Evolutionary conservation across 139 green algal species (phyloP).

Genomic region (Protoeuglena noctilucae): DNA sequence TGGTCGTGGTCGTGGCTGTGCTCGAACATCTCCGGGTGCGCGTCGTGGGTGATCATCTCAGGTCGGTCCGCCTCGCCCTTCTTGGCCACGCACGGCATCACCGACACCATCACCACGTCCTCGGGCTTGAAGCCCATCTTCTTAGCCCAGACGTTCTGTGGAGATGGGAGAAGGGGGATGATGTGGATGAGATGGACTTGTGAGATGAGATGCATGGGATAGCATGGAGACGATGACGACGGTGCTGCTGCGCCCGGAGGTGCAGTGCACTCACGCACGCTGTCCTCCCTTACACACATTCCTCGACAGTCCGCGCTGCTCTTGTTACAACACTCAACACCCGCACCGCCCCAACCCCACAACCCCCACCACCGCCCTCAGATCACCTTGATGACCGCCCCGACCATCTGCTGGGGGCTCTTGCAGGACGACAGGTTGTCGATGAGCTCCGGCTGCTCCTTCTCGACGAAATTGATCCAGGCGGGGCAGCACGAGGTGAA

Average conservation of each 20-base stretch:
- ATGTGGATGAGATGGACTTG: no score
- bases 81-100: slow-evolving; percentile 55
- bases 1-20: neutral
- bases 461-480: slow-evolving; percentile 40
- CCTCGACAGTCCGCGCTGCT: no score
- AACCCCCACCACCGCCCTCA: no score
- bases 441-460: slow-evolving; percentile 46
- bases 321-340: no score
- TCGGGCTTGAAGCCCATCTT: slow-evolving; percentile 9
- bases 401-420: slow-evolving; percentile 52
- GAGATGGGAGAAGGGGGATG: no score
- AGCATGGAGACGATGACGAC: no score
- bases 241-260: no score
- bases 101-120: slow-evolving; percentile 22
- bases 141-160: slow-evolving; percentile 33
- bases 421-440: slow-evolving; percentile 45
- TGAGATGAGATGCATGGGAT: no score
- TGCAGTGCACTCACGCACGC: no score
- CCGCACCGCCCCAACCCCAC: no score
- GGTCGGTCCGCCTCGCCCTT: slow-evolving; percentile 18
- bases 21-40: neutral
- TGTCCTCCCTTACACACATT: no score
- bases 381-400: slow-evolving; percentile 36
- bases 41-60: no score
- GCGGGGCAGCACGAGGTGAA: slow-evolving; percentile 58